Base-by-base conservation (phyloP, 2,329 filamentous ascomycete genomes). In the Dactylellina haptotyla region DNA sequence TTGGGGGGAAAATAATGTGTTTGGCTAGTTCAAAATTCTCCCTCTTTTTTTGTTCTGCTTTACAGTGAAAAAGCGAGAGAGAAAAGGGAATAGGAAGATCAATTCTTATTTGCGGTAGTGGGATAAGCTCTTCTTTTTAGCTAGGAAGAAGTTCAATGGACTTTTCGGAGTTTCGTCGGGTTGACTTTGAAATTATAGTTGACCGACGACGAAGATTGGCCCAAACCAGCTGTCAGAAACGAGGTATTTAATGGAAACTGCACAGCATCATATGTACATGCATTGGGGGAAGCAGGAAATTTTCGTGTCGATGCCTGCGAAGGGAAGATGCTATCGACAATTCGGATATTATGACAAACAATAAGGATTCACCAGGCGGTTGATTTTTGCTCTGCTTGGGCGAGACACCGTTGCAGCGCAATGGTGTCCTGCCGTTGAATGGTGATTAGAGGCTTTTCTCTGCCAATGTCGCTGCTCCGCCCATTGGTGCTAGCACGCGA, bases 201-300 rank as follows among this genome's bases (percentile, higher is more conserved):
- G 9, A 25, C 9, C 41, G 28, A 56, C 59, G 20, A 59, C 48
- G 56, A 50, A 50, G 59, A 72, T 62, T 61, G 61, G 54, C 41
- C 46, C 26, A 65, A 50, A 30, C 50, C 25, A 56, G 57, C 26
- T 45, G 9, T 25, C 28, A 59, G 32, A 51, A 41, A 71, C 69
- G 69, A 73, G 69, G 69, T 73, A 73, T 73, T 73, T 73, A 73
- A 64, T 62, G 69, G 61, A 34, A 18, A 30, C 43, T 64, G 58
- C 66, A 57, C 34, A 66, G 54, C 48, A 73, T 59, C 61, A 46
- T 59, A 66, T 32, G 54, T 64, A 51, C 58, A 72, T 53, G 59
- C 39, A 62, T 26, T 45, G 45, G 26, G 23, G 28, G 54, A 14
- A 54, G 43, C 2, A 54, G 16, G 8, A 48, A 53, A 20, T 16